A percentile compares a stretch with the other conserved stretches of the same genome.
These are phyloP conservation scores for Talaromyces thailandensis DNA, from an alignment of 495 filamentous ascomycete species.

Conservation along the genomic window DNA sequence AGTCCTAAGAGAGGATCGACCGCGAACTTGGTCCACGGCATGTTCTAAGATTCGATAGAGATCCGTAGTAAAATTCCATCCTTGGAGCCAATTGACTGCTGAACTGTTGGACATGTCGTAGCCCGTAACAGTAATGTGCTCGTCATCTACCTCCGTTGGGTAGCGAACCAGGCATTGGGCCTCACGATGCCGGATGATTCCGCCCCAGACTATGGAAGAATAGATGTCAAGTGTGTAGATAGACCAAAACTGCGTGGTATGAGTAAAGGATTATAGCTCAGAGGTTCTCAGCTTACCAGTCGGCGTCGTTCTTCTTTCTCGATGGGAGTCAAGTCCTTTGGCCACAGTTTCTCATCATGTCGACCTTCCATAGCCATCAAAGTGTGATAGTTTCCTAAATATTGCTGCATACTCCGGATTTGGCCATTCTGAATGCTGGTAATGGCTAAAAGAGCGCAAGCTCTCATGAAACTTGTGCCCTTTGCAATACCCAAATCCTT, in stretches of 20 bases:
- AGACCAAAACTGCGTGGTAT: slow-evolving; percentile 36
- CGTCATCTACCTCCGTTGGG: background rate
- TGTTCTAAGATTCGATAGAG: slow-evolving; percentile 42
- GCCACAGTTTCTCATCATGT: background rate
- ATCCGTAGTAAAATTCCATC: slow-evolving; percentile 45
- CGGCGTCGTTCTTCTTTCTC: background rate
- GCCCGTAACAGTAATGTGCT: slow-evolving; percentile 10
- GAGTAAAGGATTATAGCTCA: background rate
- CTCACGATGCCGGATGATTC: slow-evolving; percentile 35
- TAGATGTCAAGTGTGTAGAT: slow-evolving; percentile 45
- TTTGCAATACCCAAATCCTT: background rate
- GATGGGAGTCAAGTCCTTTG: background rate
- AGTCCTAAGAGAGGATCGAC: background rate
- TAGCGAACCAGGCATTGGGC: slow-evolving; percentile 14
- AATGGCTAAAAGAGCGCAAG: background rate
- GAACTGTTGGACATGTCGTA: slow-evolving; percentile 12
- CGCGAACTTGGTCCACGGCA: slow-evolving; percentile 18
- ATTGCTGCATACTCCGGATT: background rate
- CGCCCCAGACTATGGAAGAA: slow-evolving; percentile 37
- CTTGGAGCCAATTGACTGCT: slow-evolving; percentile 33
- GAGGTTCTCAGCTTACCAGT: background rate
- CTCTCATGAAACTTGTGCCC: background rate
- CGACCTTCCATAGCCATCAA: background rate
- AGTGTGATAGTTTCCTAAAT: background rate
- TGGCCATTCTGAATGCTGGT: background rate